phyloP scores from a whole-genome alignment of 805 yeast genomes.

The Cyberlindnera americana region DNA sequence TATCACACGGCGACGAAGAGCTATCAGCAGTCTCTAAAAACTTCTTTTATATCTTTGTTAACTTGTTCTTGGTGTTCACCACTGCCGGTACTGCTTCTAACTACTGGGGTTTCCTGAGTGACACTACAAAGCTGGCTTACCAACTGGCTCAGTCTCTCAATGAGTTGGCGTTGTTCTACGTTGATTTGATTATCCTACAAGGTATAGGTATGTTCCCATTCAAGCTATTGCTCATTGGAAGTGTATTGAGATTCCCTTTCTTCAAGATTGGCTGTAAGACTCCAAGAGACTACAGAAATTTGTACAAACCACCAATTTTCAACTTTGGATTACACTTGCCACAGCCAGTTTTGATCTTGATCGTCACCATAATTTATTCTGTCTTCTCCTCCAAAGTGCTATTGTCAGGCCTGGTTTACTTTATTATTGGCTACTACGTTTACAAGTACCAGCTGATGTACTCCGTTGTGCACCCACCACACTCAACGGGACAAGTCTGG shows the following conservation, averaged over 20 bases:
- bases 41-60: slow-evolving; percentile 91
- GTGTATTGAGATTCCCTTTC: slow-evolving; percentile 69
- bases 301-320: slow-evolving; percentile 86
- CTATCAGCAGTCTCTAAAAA: slow-evolving; percentile 86
- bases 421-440: slow-evolving; percentile 80
- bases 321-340: slow-evolving; percentile 91
- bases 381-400: slow-evolving; percentile 86
- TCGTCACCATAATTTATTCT: slow-evolving; percentile 82
- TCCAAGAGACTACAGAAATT: slow-evolving; percentile 72
- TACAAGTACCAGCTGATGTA: slow-evolving; percentile 88
- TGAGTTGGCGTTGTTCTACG: slow-evolving; percentile 81
- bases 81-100: slow-evolving; percentile 88
- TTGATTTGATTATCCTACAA: slow-evolving; percentile 77
- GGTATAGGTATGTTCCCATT: slow-evolving; percentile 91
- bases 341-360: slow-evolving; percentile 81
- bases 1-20: slow-evolving; percentile 92
- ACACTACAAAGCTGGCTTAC: slow-evolving; percentile 84
- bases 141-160: slow-evolving; percentile 79
- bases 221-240: slow-evolving; percentile 76
- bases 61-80: slow-evolving; percentile 89
- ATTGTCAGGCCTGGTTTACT: slow-evolving; percentile 79
- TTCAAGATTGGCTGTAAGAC: slow-evolving; percentile 65
- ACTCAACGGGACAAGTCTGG: slow-evolving; percentile 96
- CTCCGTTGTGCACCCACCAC: slow-evolving; percentile 92
- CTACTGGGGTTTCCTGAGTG: slow-evolving; percentile 76